Conservation (phyloP, 768 basidiomycete genomes). For the Tulasnella sp. region DNA sequence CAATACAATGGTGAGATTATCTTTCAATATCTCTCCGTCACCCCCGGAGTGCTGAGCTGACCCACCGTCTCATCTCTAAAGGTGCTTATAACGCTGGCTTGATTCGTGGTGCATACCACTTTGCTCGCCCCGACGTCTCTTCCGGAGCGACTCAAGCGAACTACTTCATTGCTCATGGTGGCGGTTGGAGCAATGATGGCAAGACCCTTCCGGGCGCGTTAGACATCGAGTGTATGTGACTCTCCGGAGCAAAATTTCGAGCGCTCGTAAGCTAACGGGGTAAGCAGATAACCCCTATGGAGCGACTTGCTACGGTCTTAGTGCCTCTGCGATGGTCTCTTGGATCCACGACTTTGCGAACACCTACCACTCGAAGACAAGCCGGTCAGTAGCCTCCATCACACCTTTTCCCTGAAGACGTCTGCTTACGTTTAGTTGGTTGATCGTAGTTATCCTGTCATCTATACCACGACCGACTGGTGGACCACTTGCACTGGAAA, state of each 20-base stretch:
- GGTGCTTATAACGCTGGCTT: constrained; percentile 40
- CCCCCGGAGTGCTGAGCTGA: neutral
- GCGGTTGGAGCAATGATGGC: constrained; percentile 45
- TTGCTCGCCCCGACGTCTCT: constrained; percentile 19
- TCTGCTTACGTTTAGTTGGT: constrained; percentile 38
- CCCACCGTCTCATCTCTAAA: neutral
- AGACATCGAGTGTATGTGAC: constrained; percentile 45
- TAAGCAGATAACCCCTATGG: constrained; percentile 40
- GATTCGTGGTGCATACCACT: constrained; percentile 52
- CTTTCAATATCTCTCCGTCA: neutral
- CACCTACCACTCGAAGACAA: constrained; percentile 41
- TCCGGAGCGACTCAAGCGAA: constrained; percentile 48
- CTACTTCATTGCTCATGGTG: constrained; percentile 48
- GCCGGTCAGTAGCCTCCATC: constrained; percentile 30
- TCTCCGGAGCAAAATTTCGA: neutral
- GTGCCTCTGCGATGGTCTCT: constrained; percentile 43
- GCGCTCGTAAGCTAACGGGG: neutral
- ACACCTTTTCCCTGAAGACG: neutral
- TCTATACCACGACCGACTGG: constrained; percentile 57
- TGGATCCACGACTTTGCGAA: constrained; percentile 53
- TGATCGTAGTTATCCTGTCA: constrained; percentile 27
- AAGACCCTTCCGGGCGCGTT: constrained; percentile 53
- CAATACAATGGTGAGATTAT: constrained; percentile 35
- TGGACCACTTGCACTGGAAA: constrained; percentile 58
- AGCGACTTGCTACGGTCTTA: constrained; percentile 43